A percentile compares a stretch with the other conserved stretches of the same genome.
phyloP scores from a whole-genome alignment of 495 filamentous ascomycete species.

The Neurospora tetrasperma region DNA sequence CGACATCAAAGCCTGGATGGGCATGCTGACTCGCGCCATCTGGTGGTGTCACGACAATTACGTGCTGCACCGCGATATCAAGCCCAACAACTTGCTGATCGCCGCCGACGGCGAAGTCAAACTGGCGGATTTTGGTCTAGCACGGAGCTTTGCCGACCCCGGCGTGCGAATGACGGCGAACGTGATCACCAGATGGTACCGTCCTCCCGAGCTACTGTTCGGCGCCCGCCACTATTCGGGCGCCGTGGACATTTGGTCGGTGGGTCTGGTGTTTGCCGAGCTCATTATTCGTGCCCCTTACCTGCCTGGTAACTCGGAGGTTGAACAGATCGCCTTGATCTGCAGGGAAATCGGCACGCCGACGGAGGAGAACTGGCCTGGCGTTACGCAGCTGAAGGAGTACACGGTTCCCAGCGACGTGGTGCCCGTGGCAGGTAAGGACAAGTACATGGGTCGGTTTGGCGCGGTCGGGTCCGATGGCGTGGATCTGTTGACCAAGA shows the following conservation, averaged over 20 bases:
- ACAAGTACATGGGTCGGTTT: conserved; percentile 62
- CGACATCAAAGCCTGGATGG: conserved; percentile 98
- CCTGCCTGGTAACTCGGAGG: conserved; percentile 56
- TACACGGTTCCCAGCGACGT: conserved; percentile 55
- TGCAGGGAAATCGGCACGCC: conserved; percentile 81
- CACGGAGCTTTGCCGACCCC: conserved; percentile 79
- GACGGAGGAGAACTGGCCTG: conserved; percentile 91
- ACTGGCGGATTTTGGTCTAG: conserved; percentile 95
- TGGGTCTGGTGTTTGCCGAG: conserved; percentile 87
- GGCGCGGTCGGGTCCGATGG: conserved; percentile 68
- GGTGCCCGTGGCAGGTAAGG: conserved; percentile 52
- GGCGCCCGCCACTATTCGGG: conserved; percentile 82
- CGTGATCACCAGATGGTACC: conserved; percentile 96
- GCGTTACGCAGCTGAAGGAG: conserved; percentile 68
- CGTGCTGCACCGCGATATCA: conserved; percentile 95
- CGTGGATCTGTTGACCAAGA: conserved; percentile 77
- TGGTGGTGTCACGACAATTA: conserved; percentile 97
- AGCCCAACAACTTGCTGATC: conserved; percentile 95
- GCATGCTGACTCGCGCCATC: conserved; percentile 83
- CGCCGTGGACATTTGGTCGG: conserved; percentile 92
- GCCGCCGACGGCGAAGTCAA: conserved; percentile 88
- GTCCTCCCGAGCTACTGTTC: conserved; percentile 86
- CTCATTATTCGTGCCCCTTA: conserved; percentile 73
- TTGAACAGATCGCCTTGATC: conserved; percentile 73
- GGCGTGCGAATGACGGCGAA: conserved; percentile 81